These are phyloP conservation scores for Solanum infundibuliforme DNA, from an alignment of 257 asterid species.

Conservation along the genomic window DNA sequence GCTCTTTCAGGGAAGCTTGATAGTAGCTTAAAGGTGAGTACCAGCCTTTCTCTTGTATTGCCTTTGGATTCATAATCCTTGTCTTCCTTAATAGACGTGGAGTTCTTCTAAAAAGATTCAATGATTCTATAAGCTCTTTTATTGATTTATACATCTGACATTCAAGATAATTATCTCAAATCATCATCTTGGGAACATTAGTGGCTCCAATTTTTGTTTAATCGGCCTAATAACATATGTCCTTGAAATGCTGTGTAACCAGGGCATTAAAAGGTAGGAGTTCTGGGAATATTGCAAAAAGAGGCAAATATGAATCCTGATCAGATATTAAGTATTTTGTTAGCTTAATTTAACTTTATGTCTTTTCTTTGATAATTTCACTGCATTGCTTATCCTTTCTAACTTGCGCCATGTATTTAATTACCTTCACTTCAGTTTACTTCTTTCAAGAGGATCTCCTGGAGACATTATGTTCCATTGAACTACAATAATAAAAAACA, in stretches of 20 bases:
- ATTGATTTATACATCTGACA: neutral
- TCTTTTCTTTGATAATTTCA: neutral
- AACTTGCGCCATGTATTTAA: neutral
- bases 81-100: neutral
- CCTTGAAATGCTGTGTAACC: neutral
- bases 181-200: neutral
- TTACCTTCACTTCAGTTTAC: neutral
- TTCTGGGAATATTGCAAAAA: neutral
- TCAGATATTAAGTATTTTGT: neutral
- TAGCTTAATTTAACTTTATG: neutral
- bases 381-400: neutral
- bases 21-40: conserved; percentile 50
- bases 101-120: neutral
- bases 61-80: neutral
- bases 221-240: neutral
- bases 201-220: neutral
- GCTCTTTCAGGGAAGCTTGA: conserved; percentile 87
- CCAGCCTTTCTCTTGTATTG: neutral
- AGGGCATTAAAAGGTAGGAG: neutral
- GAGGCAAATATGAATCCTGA: neutral
- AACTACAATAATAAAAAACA: neutral
- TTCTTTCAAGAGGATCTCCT: neutral
- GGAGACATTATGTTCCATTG: neutral
- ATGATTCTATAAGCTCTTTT: neutral
- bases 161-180: neutral